phyloP scores from a whole-genome alignment of 2,329 filamentous ascomycete species.

The Onygena corvina region DNA sequence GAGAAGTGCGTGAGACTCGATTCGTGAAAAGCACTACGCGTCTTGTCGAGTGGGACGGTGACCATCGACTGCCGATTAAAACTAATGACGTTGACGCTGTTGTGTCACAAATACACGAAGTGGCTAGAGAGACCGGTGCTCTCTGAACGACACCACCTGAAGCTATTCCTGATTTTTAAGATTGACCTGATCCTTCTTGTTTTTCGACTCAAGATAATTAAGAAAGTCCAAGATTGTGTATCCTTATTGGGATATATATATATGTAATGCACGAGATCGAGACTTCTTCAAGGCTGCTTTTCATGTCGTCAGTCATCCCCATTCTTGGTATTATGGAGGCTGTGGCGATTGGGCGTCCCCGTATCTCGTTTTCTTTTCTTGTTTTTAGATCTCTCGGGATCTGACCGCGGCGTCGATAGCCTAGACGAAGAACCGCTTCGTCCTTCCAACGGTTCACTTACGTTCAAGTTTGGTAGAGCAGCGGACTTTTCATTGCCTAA shows the following conservation, averaged over 20 bases:
- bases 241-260: no score
- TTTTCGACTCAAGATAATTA: no score
- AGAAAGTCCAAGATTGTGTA: no score
- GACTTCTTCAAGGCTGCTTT: no score
- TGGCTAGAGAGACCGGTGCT: constrained; percentile 10
- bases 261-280: no score
- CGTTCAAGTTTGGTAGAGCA: neutral
- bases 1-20: constrained; percentile 46
- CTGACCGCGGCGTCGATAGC: neutral
- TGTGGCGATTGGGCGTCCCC: neutral
- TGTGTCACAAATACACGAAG: constrained; percentile 7
- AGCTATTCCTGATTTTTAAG: no score
- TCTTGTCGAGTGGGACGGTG: constrained; percentile 61
- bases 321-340: neutral
- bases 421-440: neutral
- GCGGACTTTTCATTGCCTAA: neutral
- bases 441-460: neutral
- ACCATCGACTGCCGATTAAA: constrained; percentile 60
- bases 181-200: no score
- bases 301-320: neutral
- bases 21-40: constrained; percentile 44
- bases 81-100: constrained; percentile 50
- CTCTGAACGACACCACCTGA: no score
- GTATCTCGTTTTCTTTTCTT: neutral
- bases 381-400: neutral